A percentile compares a stretch with the other conserved stretches of the same genome.
These are phyloP conservation scores for Clathrospora elynae DNA, from an alignment of 2,329 filamentous ascomycete species.

Conservation along the genomic window DNA sequence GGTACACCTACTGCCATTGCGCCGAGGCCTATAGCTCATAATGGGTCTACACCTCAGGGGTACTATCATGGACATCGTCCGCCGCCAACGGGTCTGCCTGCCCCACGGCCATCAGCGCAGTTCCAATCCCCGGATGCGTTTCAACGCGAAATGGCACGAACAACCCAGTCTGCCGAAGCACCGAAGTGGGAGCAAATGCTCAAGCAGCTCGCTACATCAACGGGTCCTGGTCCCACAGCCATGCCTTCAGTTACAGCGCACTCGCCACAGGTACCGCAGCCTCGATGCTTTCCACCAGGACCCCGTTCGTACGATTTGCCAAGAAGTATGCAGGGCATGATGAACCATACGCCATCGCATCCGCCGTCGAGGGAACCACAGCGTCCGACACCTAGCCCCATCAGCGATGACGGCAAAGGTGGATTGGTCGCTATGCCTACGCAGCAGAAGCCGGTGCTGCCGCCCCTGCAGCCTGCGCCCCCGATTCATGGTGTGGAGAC, in stretches of 20 bases:
- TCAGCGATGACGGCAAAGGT: slow-evolving; percentile 40
- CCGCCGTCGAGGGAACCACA: slow-evolving; percentile 27
- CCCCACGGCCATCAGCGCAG: slow-evolving; percentile 42
- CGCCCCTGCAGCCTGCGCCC: slow-evolving; percentile 10
- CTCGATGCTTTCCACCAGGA: slow-evolving; percentile 20
- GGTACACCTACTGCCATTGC: slow-evolving; percentile 19
- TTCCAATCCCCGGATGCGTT: slow-evolving; percentile 55
- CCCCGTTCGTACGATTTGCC: slow-evolving; percentile 24
- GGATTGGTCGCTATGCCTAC: slow-evolving; percentile 9
- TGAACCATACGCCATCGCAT: slow-evolving; percentile 23
- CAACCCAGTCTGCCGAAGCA: slow-evolving; percentile 25
- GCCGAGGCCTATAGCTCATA: slow-evolving; percentile 17
- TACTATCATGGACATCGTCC: slow-evolving; percentile 15
- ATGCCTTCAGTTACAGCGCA: slow-evolving; percentile 11
- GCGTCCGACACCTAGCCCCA: slow-evolving; percentile 41
- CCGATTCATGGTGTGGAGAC: slow-evolving; percentile 38
- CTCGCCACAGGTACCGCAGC: slow-evolving; percentile 22
- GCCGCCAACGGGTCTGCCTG: slow-evolving; percentile 16
- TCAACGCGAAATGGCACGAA: slow-evolving; percentile 47
- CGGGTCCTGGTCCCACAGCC: slow-evolving; percentile 16
- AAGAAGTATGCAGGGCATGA: slow-evolving; percentile 12
- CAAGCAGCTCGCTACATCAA: slow-evolving; percentile 36
- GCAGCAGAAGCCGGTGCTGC: slow-evolving; percentile 10
- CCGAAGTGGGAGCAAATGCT: slow-evolving; percentile 45
- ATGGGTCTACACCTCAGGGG: slow-evolving; percentile 16